Evolutionary conservation across 768 basidiomycete species (phyloP), one percentile per base, ranked within the genome.

Genomic region (Lactarius akahatsu): DNA sequence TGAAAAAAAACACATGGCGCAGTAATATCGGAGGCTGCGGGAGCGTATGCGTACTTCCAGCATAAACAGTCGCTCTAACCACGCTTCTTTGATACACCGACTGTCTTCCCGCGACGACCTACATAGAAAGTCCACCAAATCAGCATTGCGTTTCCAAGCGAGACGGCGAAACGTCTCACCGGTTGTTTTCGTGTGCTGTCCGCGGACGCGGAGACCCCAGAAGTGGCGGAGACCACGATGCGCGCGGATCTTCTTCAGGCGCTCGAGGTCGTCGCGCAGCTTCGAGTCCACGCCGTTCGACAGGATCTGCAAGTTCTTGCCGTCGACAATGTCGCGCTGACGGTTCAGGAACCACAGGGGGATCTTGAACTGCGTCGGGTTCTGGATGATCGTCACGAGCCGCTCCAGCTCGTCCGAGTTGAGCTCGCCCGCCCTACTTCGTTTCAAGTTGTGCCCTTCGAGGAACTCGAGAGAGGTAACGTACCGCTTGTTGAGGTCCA

Each of bases 361-460:
- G 77, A 99, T 97, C 85, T 99, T 99, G 89, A 96, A 99, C 79
- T 98, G 96, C 8, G 91, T 91, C 36, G 97, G 97, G 82, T 96
- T 98, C 82, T 98, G 97, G 78, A 99, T 96, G 80, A 99, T 98
- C 66, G 92, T 98, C 71, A 99, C 97, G 71, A 99, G 85, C 65
- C 97, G 94, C 82, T 99, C 97, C 62, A 99, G 89, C 80, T 99
- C 97, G 76, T 99, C 97, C 52, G 97, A 96, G 87, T 99, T 98
- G 77, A 99, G 90, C 74, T 99, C 97, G 71, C 97, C 97, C 73
- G 97, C 97, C 60, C 97, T 99, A 11, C 36, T 36, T 36, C 36
- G 36, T 38, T 38, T 4, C 32, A 36, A 36, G 34, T 36, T 36
- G 34, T 0, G 0, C 34, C 34, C 34, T 16, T n/a, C n/a, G 63